Evolutionary conservation across 2,329 filamentous ascomycete genomes (phyloP), one percentile per base, ranked within the genome.

Genomic region (Botrytis porri): DNA sequence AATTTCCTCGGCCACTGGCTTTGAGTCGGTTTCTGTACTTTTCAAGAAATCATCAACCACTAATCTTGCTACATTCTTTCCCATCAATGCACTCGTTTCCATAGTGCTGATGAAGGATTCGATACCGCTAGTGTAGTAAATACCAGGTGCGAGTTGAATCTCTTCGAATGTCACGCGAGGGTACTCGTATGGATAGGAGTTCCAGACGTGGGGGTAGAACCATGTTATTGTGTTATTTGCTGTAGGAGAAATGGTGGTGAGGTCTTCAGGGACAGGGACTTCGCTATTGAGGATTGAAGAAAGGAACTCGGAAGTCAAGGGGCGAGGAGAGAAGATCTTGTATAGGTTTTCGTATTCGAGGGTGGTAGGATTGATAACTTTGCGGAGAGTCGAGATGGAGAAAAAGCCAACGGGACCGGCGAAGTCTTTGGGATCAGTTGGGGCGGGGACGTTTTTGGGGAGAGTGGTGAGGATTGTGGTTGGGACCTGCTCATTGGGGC

Each of bases 31-130:
- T 16, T 72, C 70, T 35, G 73, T 35, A 0, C 74, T 20, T 78
- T 75, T 81, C 75, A 81, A 79, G 81, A 86, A 89, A 69, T 88
- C 88, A 78, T 95, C 88, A 0, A 90, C 85, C 63, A 95, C 85
- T 71, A 96, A 83, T 75, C 86, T 86, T 14, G 93, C 93, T 32
- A 96, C 90, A 80, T 96, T 96, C 87, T 88, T 93, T 0, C 96
- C 96, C 89, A 96, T 96, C 77, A 98, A 82, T 1, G 93, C 92
- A 81, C 91, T 97, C 10, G 96, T 98, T 85, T 99, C 96, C 96
- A 99, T 98, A 0, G 94, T 97, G 16, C 92, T 96, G 77, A 98
- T 97, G 81, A 99, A 98, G 77, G 92, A 92, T 83, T 98, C 95
- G 61, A 98, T 97, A 3, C 89, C 90, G 18, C 88, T 89, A 0